phyloP scores from a whole-genome alignment of 306 rosid genomes.

The Chamaecrista fasciculata region DNA sequence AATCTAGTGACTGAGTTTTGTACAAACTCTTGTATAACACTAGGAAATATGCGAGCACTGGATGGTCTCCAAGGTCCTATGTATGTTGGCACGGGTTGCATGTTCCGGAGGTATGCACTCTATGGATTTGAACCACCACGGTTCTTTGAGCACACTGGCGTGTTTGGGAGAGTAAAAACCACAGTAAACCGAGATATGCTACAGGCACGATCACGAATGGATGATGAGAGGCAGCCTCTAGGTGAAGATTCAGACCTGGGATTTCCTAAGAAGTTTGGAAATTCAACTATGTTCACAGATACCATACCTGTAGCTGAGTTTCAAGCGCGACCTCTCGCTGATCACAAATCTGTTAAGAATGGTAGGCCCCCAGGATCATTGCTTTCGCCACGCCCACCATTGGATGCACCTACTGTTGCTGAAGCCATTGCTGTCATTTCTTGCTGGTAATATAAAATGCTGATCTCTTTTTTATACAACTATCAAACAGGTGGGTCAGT shows the following conservation, averaged over 20 bases:
- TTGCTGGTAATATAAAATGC: constrained; percentile 53
- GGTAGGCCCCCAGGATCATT: constrained; percentile 83
- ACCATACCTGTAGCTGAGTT: constrained; percentile 68
- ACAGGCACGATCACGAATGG: constrained; percentile 31
- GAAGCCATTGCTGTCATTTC: constrained; percentile 88
- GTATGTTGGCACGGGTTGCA: constrained; percentile 87
- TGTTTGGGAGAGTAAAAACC: constrained; percentile 59
- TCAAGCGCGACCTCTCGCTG: constrained; percentile 82
- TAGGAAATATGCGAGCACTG: constrained; percentile 84
- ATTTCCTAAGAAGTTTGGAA: constrained; percentile 74
- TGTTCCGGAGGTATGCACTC: constrained; percentile 79
- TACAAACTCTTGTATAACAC: background rate
- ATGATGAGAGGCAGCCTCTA: constrained; percentile 55
- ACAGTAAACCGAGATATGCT: constrained; percentile 37
- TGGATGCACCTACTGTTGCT: constrained; percentile 84
- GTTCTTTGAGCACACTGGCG: constrained; percentile 66
- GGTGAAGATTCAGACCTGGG: constrained; percentile 52
- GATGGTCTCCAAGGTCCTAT: constrained; percentile 94
- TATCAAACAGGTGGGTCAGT: too few species aligned
- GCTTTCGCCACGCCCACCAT: constrained; percentile 60
- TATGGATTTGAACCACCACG: constrained; percentile 89
- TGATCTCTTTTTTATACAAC: background rate
- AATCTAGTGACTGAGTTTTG: background rate
- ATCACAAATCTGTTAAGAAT: constrained; percentile 64
- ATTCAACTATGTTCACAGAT: constrained; percentile 58